Percentiles rank a stretch among this genome's conserved stretches.
Conservation (phyloP, 768 basidiomycete species). For the Wakefieldia striispora region DNA sequence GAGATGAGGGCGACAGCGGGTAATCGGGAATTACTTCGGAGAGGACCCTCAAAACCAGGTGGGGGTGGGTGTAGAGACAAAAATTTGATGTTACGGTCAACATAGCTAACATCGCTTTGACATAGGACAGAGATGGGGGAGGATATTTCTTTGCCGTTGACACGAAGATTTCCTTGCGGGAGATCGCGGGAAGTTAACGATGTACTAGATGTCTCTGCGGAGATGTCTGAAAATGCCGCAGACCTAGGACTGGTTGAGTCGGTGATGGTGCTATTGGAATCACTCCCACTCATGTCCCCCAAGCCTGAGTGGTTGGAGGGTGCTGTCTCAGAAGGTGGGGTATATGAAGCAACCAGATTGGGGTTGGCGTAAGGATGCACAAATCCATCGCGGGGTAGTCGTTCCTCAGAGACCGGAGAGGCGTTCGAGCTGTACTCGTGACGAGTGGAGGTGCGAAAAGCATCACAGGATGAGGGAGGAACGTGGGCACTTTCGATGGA, state of each 20-base stretch:
- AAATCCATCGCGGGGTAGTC: slow-evolving; percentile 31
- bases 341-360: slow-evolving; percentile 48
- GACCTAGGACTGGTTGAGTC: slow-evolving; percentile 41
- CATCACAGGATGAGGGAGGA: slow-evolving; percentile 12
- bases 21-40: slow-evolving; percentile 49
- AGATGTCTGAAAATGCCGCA: slow-evolving; percentile 33
- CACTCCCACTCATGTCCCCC: slow-evolving; percentile 41
- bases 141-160: slow-evolving; percentile 55
- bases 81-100: slow-evolving; percentile 30
- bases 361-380: slow-evolving; percentile 83
- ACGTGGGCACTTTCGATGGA: slow-evolving; percentile 1
- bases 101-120: slow-evolving; percentile 25
- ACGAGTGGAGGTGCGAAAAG: background rate
- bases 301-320: slow-evolving; percentile 30
- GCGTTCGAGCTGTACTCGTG: slow-evolving; percentile 14
- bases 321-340: slow-evolving; percentile 29
- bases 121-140: slow-evolving; percentile 47
- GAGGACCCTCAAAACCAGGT: slow-evolving; percentile 36
- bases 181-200: slow-evolving; percentile 23
- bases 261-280: slow-evolving; percentile 53
- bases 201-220: slow-evolving; percentile 33
- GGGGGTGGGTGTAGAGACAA: slow-evolving; percentile 34
- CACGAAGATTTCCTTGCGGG: slow-evolving; percentile 15
- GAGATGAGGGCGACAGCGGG: slow-evolving; percentile 68
- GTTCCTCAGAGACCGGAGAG: slow-evolving; percentile 34